phyloP scores from a whole-genome alignment of 805 yeast species.

The Blastobotrys terrestris region DNA sequence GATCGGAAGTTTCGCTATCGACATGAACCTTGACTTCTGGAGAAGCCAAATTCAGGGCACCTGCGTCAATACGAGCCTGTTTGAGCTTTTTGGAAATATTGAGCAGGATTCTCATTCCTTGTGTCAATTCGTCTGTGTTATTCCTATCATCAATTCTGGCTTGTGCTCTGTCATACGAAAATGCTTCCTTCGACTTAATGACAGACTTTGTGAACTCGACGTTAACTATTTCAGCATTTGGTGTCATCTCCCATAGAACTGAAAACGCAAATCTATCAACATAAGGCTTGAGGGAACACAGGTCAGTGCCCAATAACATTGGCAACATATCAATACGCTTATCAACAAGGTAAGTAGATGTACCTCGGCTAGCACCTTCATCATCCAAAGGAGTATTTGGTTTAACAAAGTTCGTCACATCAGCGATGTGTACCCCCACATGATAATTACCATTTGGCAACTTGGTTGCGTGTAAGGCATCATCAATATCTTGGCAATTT shows the following conservation, averaged over 20 bases:
- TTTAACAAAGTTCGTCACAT: conserved; percentile 94
- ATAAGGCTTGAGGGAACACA: conserved; percentile 90
- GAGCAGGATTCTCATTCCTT: conserved; percentile 80
- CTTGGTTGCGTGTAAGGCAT: conserved; percentile 82
- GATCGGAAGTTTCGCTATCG: conserved; percentile 96
- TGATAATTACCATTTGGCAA: conserved; percentile 92
- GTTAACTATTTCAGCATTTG: conserved; percentile 74
- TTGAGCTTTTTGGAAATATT: conserved; percentile 76
- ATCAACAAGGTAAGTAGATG: conserved; percentile 94
- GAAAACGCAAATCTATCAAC: conserved; percentile 96
- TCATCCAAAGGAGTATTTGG: conserved; percentile 86
- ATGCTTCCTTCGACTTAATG: conserved; percentile 87
- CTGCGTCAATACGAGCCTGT: conserved; percentile 82
- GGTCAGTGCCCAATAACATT: conserved; percentile 85
- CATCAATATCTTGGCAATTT: conserved; percentile 96
- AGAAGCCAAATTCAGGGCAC: conserved; percentile 93
- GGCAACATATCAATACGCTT: conserved; percentile 99
- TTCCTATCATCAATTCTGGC: conserved; percentile 73
- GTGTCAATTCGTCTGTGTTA: conserved; percentile 76
- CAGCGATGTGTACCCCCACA: conserved; percentile 99
- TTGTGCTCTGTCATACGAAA: conserved; percentile 92
- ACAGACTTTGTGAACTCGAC: conserved; percentile 81
- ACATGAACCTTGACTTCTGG: conserved; percentile 97
- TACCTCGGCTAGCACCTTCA: conserved; percentile 96
- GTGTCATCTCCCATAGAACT: conserved; percentile 91